phyloP scores from a whole-genome alignment of 768 basidiomycete genomes.

The Cystobasidium ongulense region DNA sequence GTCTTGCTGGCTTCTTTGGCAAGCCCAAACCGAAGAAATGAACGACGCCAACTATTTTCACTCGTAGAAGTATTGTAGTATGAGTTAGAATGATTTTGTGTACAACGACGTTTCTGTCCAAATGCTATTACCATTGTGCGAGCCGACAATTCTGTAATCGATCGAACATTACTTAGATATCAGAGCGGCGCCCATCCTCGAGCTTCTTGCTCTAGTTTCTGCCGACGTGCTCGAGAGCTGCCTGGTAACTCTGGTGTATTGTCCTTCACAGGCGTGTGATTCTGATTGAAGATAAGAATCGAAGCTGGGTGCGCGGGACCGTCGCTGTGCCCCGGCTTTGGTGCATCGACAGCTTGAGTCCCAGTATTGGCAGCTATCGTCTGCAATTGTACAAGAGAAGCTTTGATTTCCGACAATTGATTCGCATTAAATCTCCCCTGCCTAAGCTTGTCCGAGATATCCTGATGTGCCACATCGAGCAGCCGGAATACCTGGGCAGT shows the following conservation, averaged over 20 bases:
- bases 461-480: not conserved
- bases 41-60: too few species aligned
- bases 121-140: too few species aligned
- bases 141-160: not conserved
- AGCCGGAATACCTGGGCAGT: not conserved
- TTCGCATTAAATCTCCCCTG: not conserved
- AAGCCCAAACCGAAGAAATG: conserved; percentile 30
- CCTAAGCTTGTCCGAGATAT: not conserved
- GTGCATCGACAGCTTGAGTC: too few species aligned
- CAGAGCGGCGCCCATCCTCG: conserved; percentile 6
- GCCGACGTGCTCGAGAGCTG: not conserved
- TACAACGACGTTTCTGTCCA: not conserved
- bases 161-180: not conserved
- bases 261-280: not conserved
- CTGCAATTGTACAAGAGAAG: not conserved
- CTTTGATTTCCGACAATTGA: not conserved
- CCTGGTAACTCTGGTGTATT: not conserved
- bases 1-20: conserved; percentile 24
- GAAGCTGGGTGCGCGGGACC: too few species aligned
- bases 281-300: too few species aligned
- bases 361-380: not conserved
- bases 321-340: too few species aligned
- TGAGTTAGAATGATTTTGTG: too few species aligned
- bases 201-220: not conserved
- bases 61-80: too few species aligned